Percentiles rank a stretch among this genome's conserved stretches.
Conservation (phyloP, 1,284 basidiomycete genomes). For the Heterobasidion occidentale region DNA sequence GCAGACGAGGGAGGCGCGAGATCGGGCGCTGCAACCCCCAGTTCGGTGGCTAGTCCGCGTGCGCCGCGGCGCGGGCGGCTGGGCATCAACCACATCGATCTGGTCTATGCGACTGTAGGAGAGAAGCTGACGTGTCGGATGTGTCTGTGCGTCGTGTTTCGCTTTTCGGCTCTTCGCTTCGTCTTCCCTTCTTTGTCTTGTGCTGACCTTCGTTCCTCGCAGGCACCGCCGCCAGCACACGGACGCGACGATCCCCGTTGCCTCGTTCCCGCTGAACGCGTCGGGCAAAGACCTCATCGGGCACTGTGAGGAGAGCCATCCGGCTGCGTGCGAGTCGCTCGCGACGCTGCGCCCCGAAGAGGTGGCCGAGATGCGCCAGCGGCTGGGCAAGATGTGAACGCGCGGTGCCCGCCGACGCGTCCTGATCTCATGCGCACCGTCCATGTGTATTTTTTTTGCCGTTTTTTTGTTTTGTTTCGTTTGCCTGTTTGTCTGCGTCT, state of each 20-base stretch:
- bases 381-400: neutral
- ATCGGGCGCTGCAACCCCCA: too few species aligned
- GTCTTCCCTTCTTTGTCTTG: neutral
- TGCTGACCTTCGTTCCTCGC: neutral
- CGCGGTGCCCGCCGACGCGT: too few species aligned
- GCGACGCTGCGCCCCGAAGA: neutral
- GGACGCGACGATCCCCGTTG: neutral
- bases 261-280: neutral
- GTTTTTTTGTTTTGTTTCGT: too few species aligned
- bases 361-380: neutral
- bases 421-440: too few species aligned
- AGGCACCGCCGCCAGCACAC: neutral
- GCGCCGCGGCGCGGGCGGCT: neutral
- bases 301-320: neutral
- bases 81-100: neutral
- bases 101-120: neutral
- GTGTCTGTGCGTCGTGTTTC: neutral
- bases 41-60: too few species aligned
- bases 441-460: too few species aligned
- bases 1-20: too few species aligned
- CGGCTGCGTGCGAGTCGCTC: neutral
- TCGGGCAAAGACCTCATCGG: neutral
- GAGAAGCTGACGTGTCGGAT: neutral
- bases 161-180: neutral
- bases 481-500: too few species aligned